Base-by-base conservation (phyloP, 345 rosid species). In the Sisymbrium altissimum region DNA sequence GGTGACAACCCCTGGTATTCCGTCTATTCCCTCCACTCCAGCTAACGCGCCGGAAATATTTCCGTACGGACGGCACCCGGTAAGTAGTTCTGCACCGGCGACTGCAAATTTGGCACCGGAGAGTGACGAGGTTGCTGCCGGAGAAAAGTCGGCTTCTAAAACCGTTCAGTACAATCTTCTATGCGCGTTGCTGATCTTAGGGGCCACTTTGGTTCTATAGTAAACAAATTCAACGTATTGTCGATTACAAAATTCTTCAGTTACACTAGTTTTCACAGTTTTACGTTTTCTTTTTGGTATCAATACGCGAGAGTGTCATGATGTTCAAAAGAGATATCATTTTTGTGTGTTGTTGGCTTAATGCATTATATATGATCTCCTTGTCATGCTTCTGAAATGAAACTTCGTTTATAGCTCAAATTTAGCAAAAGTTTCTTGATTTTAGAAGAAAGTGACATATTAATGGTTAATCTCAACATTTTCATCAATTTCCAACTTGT, bases 1-100 rank as follows among this genome's bases (percentile, higher is more conserved):
- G 3, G 82, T 69, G 75, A 48, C 77, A 49, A 61, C 67, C 9
- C 79, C 78, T 5, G 59, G 44, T 39, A 77, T 80, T 70, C 89
- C 91, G 0, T 74, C 89, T 0, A 83, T 79, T 73, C 81, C 89
- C 0, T 69, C 83, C 25, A 74, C 86, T 18, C 90, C 90, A 8
- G 73, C 82, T 0, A 80, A 66, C 52, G 52, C 85, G 13, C 95
- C 91, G 0, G 77, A 18, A 11, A 82, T 85, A 21, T 84, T 89
- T 71, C 91, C 91, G 2, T 85, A 87, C 1, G 82, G 71, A 35
- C 79, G 87, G 11, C 73, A 78, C 36, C 88, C 89, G 0, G 73
- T 83, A 2, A 71, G 6, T 29, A 64, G 33, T 35, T 33, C 80
- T 0, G 32, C 76, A 19, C 79, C 85, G 2, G 57, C 50, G 1